Evolutionary conservation across 345 rosid species (phyloP).

Genomic region (Populus euphratica): DNA sequence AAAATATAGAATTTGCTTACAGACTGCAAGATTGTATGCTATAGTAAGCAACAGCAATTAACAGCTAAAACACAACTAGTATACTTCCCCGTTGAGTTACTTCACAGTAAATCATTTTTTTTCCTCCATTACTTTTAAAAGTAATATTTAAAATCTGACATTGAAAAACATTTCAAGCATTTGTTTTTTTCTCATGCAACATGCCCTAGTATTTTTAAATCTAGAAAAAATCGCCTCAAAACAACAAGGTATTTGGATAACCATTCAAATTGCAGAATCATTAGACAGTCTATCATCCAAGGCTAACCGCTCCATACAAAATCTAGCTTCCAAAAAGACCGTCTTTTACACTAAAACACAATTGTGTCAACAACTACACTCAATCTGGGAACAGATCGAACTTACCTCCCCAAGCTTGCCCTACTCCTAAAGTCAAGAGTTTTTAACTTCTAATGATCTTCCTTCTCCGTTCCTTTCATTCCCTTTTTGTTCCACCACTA

Average conservation of each 20-base stretch:
- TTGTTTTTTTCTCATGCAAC: not conserved
- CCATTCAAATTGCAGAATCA: not conserved
- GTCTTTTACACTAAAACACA: not conserved
- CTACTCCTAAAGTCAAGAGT: not conserved
- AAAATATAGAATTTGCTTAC: not conserved
- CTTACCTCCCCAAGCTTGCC: not conserved
- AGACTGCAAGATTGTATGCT: not conserved
- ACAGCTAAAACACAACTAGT: not conserved
- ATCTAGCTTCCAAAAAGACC: not conserved
- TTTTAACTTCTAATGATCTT: not conserved
- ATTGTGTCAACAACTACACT: not conserved
- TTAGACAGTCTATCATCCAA: not conserved
- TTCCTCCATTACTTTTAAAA: not conserved
- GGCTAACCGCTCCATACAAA: not conserved
- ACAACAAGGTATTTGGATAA: not conserved
- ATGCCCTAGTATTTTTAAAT: not conserved
- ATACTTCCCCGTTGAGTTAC: not conserved
- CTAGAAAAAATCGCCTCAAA: not conserved
- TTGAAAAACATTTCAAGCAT: not conserved
- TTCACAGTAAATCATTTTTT: not conserved
- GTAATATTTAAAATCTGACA: not conserved
- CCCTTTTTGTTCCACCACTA: not conserved
- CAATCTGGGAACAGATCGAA: not conserved
- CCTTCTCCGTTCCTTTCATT: not conserved
- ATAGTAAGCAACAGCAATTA: too few relatives aligned